Conservation (phyloP, 2,329 filamentous ascomycete genomes). For the Apiospora kogelbergensis region DNA sequence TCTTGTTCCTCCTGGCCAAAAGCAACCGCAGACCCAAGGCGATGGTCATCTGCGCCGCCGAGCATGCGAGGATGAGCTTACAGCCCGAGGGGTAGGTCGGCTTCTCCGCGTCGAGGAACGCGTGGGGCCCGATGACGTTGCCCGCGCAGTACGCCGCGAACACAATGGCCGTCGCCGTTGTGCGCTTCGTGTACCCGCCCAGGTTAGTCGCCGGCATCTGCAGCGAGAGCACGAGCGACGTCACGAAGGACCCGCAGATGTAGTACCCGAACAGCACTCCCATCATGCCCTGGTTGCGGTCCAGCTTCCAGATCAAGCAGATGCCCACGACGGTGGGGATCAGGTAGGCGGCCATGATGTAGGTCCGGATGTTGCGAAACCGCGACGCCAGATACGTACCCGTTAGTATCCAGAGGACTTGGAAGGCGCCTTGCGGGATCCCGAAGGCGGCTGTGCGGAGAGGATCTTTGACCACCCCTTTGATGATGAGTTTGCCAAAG, state of each 20-base stretch:
- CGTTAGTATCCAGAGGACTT: slow-evolving; percentile 52
- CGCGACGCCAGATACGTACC: slow-evolving; percentile 52
- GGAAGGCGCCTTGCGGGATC: slow-evolving; percentile 55
- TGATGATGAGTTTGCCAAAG: slow-evolving; percentile 57
- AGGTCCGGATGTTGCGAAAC: slow-evolving; percentile 50
- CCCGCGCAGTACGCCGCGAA: slow-evolving; percentile 48
- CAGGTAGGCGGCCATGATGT: slow-evolving; percentile 52
- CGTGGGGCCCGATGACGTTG: slow-evolving; percentile 48
- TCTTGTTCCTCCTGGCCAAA: slow-evolving; percentile 38
- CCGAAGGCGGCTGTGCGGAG: slow-evolving; percentile 51
- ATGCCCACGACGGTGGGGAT: slow-evolving; percentile 51
- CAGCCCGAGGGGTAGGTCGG: slow-evolving; percentile 52
- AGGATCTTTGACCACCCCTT: slow-evolving; percentile 43
- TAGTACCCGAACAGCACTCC: slow-evolving; percentile 54
- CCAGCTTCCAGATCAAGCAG: slow-evolving; percentile 50
- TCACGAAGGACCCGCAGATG: slow-evolving; percentile 47
- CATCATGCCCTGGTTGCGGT: slow-evolving; percentile 36
- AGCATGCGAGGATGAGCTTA: slow-evolving; percentile 48
- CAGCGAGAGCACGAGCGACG: slow-evolving; percentile 51
- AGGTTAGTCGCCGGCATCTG: slow-evolving; percentile 51
- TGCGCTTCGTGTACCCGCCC: slow-evolving; percentile 48
- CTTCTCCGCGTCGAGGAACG: slow-evolving; percentile 43
- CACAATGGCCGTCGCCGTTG: slow-evolving; percentile 43
- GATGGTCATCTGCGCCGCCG: slow-evolving; percentile 39
- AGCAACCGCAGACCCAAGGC: slow-evolving; percentile 35